phyloP scores from a whole-genome alignment of 202 grass and related monocot genomes.

The Setaria italica region DNA sequence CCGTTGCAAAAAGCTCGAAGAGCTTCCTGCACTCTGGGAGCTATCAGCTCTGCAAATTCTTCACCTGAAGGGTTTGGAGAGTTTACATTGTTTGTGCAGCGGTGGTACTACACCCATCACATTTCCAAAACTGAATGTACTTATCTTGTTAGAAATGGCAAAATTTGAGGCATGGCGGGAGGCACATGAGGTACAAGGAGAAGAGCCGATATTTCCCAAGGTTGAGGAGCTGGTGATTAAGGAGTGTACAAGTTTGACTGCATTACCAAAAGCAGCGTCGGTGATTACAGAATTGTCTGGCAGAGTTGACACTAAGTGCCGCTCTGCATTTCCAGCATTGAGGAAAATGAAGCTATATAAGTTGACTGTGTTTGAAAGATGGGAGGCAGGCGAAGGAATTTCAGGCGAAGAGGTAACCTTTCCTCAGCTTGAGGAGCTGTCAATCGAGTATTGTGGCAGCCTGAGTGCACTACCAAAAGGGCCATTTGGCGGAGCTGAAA shows the following conservation, averaged over 20 bases:
- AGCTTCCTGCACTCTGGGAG: slow-evolving; percentile 20
- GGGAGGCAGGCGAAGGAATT: background rate
- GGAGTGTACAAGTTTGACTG: rapidly evolving
- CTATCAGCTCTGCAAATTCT: background rate
- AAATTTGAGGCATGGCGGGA: background rate
- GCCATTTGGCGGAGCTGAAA: too few relatives aligned
- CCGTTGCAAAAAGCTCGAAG: background rate
- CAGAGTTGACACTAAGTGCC: background rate
- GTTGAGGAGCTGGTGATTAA: background rate
- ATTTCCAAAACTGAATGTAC: background rate
- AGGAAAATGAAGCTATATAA: background rate
- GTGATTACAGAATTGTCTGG: too few relatives aligned
- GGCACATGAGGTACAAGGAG: background rate
- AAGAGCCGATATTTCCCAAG: background rate
- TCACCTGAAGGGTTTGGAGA: rapidly evolving
- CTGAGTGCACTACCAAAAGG: too few relatives aligned
- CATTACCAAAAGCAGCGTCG: background rate
- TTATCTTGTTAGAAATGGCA: rapidly evolving
- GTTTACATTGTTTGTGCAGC: background rate
- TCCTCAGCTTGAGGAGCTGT: background rate
- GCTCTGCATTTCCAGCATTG: background rate
- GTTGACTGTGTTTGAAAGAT: background rate
- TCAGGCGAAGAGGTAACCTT: background rate
- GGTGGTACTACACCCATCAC: background rate
- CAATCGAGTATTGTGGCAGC: too few relatives aligned